Percentiles rank a stretch among this genome's conserved stretches.
phyloP scores from a whole-genome alignment of 805 yeast species.

The Limtongozyma cylindracea region DNA sequence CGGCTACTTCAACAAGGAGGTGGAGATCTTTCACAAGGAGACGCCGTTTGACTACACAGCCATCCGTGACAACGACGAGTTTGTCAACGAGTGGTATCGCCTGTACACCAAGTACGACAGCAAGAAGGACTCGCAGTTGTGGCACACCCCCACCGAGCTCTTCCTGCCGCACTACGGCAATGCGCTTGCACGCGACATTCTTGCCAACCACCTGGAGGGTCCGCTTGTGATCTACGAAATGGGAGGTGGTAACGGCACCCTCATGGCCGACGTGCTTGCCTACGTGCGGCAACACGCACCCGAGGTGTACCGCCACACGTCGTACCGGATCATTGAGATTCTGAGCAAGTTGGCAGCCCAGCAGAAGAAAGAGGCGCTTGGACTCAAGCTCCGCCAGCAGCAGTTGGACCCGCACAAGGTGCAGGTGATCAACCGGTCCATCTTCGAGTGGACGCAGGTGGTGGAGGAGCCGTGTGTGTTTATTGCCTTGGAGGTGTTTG shows the following conservation, averaged over 20 bases:
- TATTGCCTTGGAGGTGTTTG: conserved; percentile 63
- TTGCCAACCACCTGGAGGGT: conserved; percentile 39
- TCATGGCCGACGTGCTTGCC: conserved; percentile 52
- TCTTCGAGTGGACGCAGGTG: conserved; percentile 42
- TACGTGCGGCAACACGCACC: conserved; percentile 38
- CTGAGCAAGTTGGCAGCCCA: conserved; percentile 32
- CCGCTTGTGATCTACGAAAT: conserved; percentile 63
- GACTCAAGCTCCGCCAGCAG: conserved; percentile 8
- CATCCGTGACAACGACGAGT: conserved; percentile 14
- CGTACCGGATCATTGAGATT: conserved; percentile 52
- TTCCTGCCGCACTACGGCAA: conserved; percentile 72
- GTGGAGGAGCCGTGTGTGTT: conserved; percentile 50
- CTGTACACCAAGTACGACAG: conserved; percentile 30
- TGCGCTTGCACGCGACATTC: conserved; percentile 58
- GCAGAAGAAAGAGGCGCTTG: conserved; percentile 16
- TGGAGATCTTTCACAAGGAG: conserved; percentile 47
- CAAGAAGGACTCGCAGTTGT: conserved; percentile 20
- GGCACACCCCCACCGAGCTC: conserved; percentile 82
- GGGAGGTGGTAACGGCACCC: conserved; percentile 80
- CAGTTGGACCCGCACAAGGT: conserved; percentile 30
- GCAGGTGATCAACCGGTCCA: conserved; percentile 45
- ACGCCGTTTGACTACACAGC: conserved; percentile 13
- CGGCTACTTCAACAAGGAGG: conserved; percentile 64
- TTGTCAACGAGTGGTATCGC: conserved; percentile 38
- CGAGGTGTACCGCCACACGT: conserved; percentile 42